Evolutionary conservation across 768 basidiomycete species (phyloP).

Genomic region (Gymnopilus junonius): DNA sequence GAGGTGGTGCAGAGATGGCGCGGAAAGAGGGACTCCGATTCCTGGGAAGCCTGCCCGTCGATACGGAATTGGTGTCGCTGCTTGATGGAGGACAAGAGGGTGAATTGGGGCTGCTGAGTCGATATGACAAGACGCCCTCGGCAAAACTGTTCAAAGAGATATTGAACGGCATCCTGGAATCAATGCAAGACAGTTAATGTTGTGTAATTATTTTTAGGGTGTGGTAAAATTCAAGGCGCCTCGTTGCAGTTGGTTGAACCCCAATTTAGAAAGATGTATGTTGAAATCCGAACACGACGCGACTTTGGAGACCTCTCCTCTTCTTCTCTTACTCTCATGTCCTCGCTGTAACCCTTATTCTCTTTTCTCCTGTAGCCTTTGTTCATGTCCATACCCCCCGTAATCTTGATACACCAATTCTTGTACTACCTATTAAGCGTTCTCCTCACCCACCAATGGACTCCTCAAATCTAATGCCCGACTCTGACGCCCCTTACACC

Average conservation of each 20-base stretch:
- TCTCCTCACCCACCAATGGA: neutral
- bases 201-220: neutral
- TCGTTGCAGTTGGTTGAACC: conserved; percentile 38
- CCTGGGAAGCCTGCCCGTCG: conserved; percentile 90
- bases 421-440: conserved; percentile 1
- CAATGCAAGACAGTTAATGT: conserved; percentile 15
- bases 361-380: conserved; percentile 10
- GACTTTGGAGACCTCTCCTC: conserved; percentile 20
- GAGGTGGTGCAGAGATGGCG: conserved; percentile 91
- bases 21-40: conserved; percentile 72
- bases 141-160: conserved; percentile 70
- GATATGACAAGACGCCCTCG: conserved; percentile 72
- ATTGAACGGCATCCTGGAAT: conserved; percentile 32
- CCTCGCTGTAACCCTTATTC: conserved; percentile 9
- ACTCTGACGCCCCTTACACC: conserved; percentile 52
- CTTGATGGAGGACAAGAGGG: conserved; percentile 65
- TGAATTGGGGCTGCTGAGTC: conserved; percentile 47
- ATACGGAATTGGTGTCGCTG: conserved; percentile 86
- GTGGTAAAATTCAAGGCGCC: conserved; percentile 26
- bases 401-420: conserved; percentile 2
- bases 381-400: conserved; percentile 9
- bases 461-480: conserved; percentile 16
- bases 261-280: conserved; percentile 34
- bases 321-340: conserved; percentile 24
- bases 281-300: conserved; percentile 35